Evolutionary conservation across 2,329 filamentous ascomycete species (phyloP).

Genomic region (Didymella exigua): DNA sequence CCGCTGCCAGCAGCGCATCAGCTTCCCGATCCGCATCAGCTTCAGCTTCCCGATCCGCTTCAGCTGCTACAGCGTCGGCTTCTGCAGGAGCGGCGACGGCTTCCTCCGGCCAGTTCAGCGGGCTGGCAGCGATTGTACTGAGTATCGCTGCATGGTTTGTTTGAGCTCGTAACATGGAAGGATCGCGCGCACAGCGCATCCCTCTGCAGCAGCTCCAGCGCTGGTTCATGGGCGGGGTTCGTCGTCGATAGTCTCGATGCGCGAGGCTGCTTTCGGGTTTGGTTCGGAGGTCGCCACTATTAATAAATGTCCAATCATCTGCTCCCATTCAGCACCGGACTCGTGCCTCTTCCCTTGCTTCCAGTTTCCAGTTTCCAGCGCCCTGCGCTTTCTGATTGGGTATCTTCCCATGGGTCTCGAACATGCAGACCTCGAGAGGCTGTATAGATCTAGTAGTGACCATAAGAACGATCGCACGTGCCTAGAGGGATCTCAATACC

Average conservation of each 20-base stretch:
- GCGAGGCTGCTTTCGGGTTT: background rate
- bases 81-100: background rate
- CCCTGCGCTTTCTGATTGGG: background rate
- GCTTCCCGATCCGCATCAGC: background rate
- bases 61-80: background rate
- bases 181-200: too few species aligned
- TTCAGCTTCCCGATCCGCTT: background rate
- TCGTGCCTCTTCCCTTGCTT: background rate
- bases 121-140: constrained; percentile 5
- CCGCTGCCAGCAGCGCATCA: background rate
- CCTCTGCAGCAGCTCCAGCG: background rate
- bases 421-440: background rate
- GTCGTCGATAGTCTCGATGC: background rate
- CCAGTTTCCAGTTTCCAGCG: background rate
- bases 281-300: background rate
- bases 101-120: background rate
- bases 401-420: background rate
- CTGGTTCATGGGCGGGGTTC: background rate
- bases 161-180: background rate
- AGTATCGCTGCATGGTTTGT: constrained; percentile 17
- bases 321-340: background rate
- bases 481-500: too few species aligned
- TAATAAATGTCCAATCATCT: background rate
- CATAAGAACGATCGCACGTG: background rate
- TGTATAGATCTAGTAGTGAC: background rate